Evolutionary conservation across 2,329 filamentous ascomycete genomes (phyloP), one percentile per base, ranked within the genome.

Genomic region (Fusarium denticulatum): DNA sequence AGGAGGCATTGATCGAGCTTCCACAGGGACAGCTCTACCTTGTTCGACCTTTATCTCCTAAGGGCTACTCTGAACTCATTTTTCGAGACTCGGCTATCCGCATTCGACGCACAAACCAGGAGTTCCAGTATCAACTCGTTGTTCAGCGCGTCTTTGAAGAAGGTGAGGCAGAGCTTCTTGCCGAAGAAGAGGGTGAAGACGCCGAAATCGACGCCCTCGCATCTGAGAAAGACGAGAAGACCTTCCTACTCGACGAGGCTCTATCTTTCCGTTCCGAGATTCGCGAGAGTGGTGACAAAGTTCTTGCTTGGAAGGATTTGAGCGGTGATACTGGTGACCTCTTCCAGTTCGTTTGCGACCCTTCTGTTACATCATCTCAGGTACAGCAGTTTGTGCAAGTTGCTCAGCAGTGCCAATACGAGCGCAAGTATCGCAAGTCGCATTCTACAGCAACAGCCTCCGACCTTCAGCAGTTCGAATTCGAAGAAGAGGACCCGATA

Each of bases 31-130:
- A 98, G 83, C 94, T 99, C 49, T 99, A 98, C 83, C 92, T 99
- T 76, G 96, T 99, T 78, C 94, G 96, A 78, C 96, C 96, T 16
- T 90, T 94, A 56, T 98, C 96, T 13, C 95, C 96, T 64, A 99
- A 99, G 83, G 96, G 96, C 75, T 98, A 98, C 82, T 98, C 96
- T 4, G 96, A 99, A 83, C 94, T 98, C 81, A 97, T 99, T 83
- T 99, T 98, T 88, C 97, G 96, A 83, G 96, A 99, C 90, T 93
- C 95, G 43, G 93, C 94, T 52, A 94, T 96, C 60, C 94, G 93
- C 72, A 97, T 99, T 79, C 93, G 97, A 74, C 91, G 94, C 73
- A 98, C 96, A 22, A 95, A 94, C 26, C 95, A 97, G 81, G 95
- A 98, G 60, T 98, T 94, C 79, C 95, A 99, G 79, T 99, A 98